Percentiles rank a stretch among this genome's conserved stretches.
Conservation (phyloP, 164 flowering plant species). For the Chimonanthus praecox region DNA sequence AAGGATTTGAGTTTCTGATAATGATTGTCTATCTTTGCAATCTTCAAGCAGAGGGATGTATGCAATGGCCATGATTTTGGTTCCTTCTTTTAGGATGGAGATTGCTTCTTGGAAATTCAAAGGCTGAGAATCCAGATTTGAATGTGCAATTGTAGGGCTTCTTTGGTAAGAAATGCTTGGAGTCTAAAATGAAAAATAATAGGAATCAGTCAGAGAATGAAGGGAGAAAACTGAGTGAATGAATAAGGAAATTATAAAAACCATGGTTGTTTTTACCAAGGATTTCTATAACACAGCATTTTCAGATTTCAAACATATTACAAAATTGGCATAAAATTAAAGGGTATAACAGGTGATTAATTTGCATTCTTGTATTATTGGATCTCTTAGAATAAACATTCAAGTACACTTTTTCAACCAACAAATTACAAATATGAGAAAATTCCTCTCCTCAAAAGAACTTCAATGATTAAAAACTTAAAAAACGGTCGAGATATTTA, state of each 20-base stretch:
- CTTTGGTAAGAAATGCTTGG: slow-evolving; percentile 30
- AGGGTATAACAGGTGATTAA: not conserved
- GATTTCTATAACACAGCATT: not conserved
- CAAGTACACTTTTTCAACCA: not conserved
- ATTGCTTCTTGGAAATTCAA: slow-evolving; percentile 49
- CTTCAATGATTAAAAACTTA: too few species aligned
- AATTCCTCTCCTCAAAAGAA: not conserved
- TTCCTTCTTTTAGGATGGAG: slow-evolving; percentile 31
- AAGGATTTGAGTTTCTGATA: slow-evolving; percentile 33
- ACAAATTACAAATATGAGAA: not conserved
- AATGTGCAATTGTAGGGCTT: slow-evolving; percentile 18
- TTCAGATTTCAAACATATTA: not conserved
- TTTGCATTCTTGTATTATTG: not conserved
- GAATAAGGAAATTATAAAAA: not conserved
- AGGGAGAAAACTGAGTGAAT: not conserved
- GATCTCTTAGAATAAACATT: not conserved
- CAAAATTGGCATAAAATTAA: not conserved
- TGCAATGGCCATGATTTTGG: slow-evolving; percentile 25
- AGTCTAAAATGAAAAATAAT: slow-evolving; percentile 20
- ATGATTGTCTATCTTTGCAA: slow-evolving; percentile 43
- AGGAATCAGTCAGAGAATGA: slow-evolving; percentile 3
- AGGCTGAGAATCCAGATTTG: slow-evolving; percentile 23
- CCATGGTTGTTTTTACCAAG: not conserved
- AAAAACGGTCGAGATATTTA: too few species aligned
- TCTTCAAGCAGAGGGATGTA: slow-evolving; percentile 62